Evolutionary conservation across 768 basidiomycete species (phyloP), one percentile per base, ranked within the genome.

Genomic region (Macrolepiota dolichaula): DNA sequence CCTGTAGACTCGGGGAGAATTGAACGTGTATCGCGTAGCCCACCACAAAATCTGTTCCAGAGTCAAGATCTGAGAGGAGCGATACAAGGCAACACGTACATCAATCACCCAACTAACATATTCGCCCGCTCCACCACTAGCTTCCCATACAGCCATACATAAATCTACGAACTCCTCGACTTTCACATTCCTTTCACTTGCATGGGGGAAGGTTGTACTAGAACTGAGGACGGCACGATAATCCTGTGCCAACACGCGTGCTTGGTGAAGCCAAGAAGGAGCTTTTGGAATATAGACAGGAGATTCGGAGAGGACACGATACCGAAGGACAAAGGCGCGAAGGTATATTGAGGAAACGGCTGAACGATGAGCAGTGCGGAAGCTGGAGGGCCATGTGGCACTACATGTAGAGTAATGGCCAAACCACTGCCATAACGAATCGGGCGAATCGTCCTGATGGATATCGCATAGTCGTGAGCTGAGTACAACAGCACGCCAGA

Each of bases 21-120:
- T 95, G 79, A 98, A 97, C 0, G 96, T 98, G 22, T 95, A 82
- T 22, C 89, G 86, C 9, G 94, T 95, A 0, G 94, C 90, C 94
- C 94, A 95, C 91, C 94, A 96, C 1, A 98, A 81, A 22, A 94
- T 83, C 91, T 92, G 36, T 54, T 6, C 27, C 24, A 9, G 44
- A 15, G 25, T 19, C 27, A 40, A 63, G 22, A 53, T 49, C 44
- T 59, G 51, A 61, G 35, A 56, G 29, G n/a, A n/a, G 32, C 11
- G 19, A 51, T 24, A 62, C 12, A 49, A 24, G 22, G 51, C 13
- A 42, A 58, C 24, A 84, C 88, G 65, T 63, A 91, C 91, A 70
- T 94, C 92, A 55, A 94, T 81, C 17, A 91, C 85, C 91, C 90
- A 92, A n/a, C 81, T 83, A 1, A 85, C 83, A 63, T 82, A 80